Percentiles rank a stretch among this genome's conserved stretches.
phyloP scores from a whole-genome alignment of 495 filamentous ascomycete genomes.

The Terfezia boudieri region DNA sequence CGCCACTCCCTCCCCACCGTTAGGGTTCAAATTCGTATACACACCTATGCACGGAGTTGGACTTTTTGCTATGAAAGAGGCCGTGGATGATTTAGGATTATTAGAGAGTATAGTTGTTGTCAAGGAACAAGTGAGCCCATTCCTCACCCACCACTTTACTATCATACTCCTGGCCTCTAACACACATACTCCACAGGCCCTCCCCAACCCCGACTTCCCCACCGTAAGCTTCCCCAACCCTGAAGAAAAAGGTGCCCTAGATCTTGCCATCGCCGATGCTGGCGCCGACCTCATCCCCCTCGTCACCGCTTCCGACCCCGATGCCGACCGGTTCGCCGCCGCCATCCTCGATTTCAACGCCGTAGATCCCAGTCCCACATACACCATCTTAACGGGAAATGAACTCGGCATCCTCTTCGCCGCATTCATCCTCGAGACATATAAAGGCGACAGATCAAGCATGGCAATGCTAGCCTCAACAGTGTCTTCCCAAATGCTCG shows the following conservation, averaged over 20 bases:
- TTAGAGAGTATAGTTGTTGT: slow-evolving; percentile 24
- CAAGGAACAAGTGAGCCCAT: slow-evolving; percentile 20
- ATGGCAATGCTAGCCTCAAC: slow-evolving; percentile 37
- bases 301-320: slow-evolving; percentile 46
- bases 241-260: slow-evolving; percentile 46
- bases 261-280: slow-evolving; percentile 36
- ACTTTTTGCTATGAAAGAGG: slow-evolving; percentile 25
- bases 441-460: slow-evolving; percentile 20
- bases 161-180: slow-evolving; percentile 2
- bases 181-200: slow-evolving; percentile 9
- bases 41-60: slow-evolving; percentile 54
- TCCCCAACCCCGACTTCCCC: slow-evolving; percentile 46
- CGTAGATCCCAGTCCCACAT: slow-evolving; percentile 43
- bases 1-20: not conserved
- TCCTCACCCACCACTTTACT: not conserved
- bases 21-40: slow-evolving; percentile 31
- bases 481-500: slow-evolving; percentile 45
- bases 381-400: slow-evolving; percentile 47
- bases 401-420: slow-evolving; percentile 43
- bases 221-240: slow-evolving; percentile 52
- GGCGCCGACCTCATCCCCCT: slow-evolving; percentile 26
- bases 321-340: slow-evolving; percentile 48
- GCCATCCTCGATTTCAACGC: slow-evolving; percentile 48
- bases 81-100: slow-evolving; percentile 27
- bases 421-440: slow-evolving; percentile 31